Evolutionary conservation across 306 rosid species (phyloP).

Genomic region (Echinosophora koreensis): DNA sequence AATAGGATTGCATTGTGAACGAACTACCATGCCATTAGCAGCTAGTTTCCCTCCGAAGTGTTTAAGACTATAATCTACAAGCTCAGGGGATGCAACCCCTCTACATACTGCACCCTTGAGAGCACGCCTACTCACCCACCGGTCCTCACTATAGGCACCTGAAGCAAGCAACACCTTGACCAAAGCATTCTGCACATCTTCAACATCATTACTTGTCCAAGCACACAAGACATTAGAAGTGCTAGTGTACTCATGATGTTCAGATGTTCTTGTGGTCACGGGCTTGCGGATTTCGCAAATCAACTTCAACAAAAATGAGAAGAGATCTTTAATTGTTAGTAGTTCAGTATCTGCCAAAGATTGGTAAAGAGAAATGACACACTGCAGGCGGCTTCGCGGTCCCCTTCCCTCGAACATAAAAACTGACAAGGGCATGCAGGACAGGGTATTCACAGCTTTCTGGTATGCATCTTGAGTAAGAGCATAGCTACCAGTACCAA

Average conservation of each 20-base stretch:
- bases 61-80: constrained; percentile 69
- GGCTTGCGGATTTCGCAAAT: constrained; percentile 41
- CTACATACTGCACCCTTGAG: constrained; percentile 67
- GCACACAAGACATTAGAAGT: constrained; percentile 50
- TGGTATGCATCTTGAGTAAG: constrained; percentile 65
- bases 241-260: constrained; percentile 19
- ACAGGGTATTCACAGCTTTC: constrained; percentile 58
- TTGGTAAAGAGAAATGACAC: constrained; percentile 66
- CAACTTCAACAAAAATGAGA: constrained; percentile 57
- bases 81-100: constrained; percentile 62
- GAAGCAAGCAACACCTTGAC: constrained; percentile 66
- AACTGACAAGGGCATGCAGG: constrained; percentile 53
- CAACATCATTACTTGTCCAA: constrained; percentile 69
- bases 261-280: neutral
- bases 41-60: constrained; percentile 63
- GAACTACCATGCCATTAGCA: constrained; percentile 59
- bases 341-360: constrained; percentile 60
- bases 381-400: constrained; percentile 55
- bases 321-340: constrained; percentile 65
- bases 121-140: constrained; percentile 64
- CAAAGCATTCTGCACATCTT: constrained; percentile 61
- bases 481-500: constrained; percentile 79
- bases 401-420: constrained; percentile 58
- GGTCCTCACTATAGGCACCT: constrained; percentile 32
- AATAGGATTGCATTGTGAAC: constrained; percentile 56